Evolutionary conservation across 2,329 filamentous ascomycete species (phyloP), one percentile per base, ranked within the genome.

Genomic region (Graphium sp.): DNA sequence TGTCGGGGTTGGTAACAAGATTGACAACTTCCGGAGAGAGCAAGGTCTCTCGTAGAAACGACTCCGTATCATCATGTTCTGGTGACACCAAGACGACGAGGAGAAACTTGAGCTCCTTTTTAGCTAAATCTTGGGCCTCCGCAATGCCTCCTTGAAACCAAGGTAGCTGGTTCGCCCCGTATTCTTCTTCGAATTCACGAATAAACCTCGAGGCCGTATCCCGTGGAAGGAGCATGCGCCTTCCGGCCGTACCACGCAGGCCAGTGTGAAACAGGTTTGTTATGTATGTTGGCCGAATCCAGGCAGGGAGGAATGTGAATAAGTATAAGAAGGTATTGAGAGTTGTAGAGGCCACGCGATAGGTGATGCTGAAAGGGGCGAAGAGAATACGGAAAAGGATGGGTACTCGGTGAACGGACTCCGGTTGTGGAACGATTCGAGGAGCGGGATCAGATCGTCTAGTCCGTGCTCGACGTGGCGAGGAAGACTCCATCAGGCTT

Each of bases 111-210:
- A 94, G 64, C 20, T 95, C 83, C 39, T 74, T 75, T 57, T 95
- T 94, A 5, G 87, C 84, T 21, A 76, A 55, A 45, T 98, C 89
- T 36, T 93, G 71, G 0, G 85, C 84, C 52, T 92, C 80, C 5
- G 91, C 85, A 45, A 95, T 89, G 5, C 87, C 84, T 29, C 78
- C 79, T 45, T 94, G 85, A 39, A 77, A 74, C 49, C 91, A 93
- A 0, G 78, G 74, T 5, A 95, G 53, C 5, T 59, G 60, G 27
- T 73, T 68, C 12, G 61, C 54, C 0, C 83, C 84, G 44, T 94
- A 89, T 42, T 92, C 82, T 52, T 98, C 89, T 42, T 93, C 84
- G 39, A 98, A 93, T 41, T 95, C 85, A 7, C 87, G 71, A 43
- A 82, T 79, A 49, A 95, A 92, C 18, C 89, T 66, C 16, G 80